phyloP scores from a whole-genome alignment of 108 stramenopile genomes.

The Nitzschia putrida region DNA sequence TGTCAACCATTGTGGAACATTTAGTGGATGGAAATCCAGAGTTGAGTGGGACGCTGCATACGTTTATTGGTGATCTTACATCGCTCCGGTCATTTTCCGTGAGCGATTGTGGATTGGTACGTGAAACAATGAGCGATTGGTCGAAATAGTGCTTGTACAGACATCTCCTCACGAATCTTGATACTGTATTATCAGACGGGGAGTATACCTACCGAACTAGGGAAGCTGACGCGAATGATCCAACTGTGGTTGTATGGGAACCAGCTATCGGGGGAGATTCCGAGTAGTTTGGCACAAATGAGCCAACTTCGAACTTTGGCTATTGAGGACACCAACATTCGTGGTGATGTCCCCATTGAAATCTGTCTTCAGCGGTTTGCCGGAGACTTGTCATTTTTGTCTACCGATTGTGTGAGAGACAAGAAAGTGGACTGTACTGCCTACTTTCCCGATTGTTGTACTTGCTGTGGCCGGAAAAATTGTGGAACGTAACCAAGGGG shows the following conservation, averaged over 20 bases:
- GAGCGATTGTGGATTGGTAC: slow-evolving; percentile 20
- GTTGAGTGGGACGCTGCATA: slow-evolving; percentile 3
- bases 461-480: slow-evolving; percentile 11
- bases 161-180: background rate
- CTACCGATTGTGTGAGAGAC: slow-evolving; percentile 9
- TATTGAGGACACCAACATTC: slow-evolving; percentile 13
- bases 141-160: background rate
- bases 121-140: background rate
- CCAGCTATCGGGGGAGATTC: slow-evolving; percentile 3
- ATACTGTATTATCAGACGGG: slow-evolving; percentile 3
- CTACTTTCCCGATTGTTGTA: slow-evolving; percentile 19
- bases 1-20: slow-evolving; percentile 26
- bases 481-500: slow-evolving; percentile 10
- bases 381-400: slow-evolving; percentile 5
- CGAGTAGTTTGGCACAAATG: slow-evolving; percentile 12
- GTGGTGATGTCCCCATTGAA: slow-evolving; percentile 14
- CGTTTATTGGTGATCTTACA: slow-evolving; percentile 8
- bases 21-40: slow-evolving; percentile 16
- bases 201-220: slow-evolving; percentile 13
- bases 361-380: slow-evolving; percentile 10
- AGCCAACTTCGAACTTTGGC: slow-evolving; percentile 10
- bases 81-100: slow-evolving; percentile 14
- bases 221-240: slow-evolving; percentile 1
- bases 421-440: slow-evolving; percentile 13
- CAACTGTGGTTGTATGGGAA: slow-evolving; percentile 23